A percentile compares a stretch with the other conserved stretches of the same genome.
Conservation (phyloP, 2,329 filamentous ascomycete species). For the Colletotrichum noveboracense region DNA sequence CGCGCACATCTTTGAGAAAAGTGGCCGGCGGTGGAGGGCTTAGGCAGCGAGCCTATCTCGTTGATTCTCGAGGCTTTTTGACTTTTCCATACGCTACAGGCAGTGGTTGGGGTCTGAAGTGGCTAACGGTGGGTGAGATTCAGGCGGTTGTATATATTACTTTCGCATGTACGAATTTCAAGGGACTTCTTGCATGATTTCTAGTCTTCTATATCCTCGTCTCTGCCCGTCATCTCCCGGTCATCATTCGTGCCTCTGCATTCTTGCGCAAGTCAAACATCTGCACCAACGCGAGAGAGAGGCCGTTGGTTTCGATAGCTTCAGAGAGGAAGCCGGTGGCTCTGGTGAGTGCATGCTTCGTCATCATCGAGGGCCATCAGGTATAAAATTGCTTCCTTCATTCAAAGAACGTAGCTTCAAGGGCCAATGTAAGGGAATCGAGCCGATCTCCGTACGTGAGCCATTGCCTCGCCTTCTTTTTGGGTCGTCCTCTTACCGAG, state of each 20-base stretch:
- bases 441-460: not conserved
- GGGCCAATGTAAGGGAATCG: not conserved
- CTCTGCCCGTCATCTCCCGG: not conserved
- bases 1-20: not conserved
- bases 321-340: fast-evolving
- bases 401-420: fast-evolving
- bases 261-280: not conserved
- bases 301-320: not conserved
- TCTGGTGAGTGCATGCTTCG: not conserved
- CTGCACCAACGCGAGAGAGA: not conserved
- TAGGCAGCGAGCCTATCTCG: not conserved
- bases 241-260: fast-evolving
- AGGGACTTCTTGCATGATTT: not conserved
- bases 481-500: fast-evolving
- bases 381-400: fast-evolving
- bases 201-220: not conserved
- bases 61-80: not conserved
- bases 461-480: not conserved
- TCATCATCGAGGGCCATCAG: not conserved
- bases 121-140: not conserved
- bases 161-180: not conserved
- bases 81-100: not conserved
- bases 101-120: not conserved
- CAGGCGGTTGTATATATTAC: not conserved
- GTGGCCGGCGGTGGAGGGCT: not conserved